phyloP scores from a whole-genome alignment of 495 filamentous ascomycete genomes.

The Penicillium longicatenatum region DNA sequence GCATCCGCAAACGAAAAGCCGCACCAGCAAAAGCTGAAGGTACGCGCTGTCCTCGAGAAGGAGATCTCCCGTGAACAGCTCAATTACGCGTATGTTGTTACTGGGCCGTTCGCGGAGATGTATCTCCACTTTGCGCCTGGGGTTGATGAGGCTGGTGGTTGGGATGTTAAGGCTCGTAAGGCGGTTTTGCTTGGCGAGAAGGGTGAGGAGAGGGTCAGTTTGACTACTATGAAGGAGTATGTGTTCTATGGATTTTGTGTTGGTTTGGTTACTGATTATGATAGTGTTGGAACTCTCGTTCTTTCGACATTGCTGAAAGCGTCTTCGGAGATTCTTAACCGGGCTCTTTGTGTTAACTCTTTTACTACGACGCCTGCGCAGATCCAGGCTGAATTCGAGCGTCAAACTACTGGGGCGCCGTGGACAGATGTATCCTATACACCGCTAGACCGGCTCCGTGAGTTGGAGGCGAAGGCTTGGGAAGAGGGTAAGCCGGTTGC shows the following conservation, averaged over 20 bases:
- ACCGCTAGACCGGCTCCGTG: slow-evolving; percentile 49
- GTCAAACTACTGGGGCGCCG: slow-evolving; percentile 55
- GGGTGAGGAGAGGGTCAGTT: slow-evolving; percentile 57
- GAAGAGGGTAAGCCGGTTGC: slow-evolving; percentile 52
- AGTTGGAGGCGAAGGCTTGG: slow-evolving; percentile 59
- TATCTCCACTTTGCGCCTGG: slow-evolving; percentile 49
- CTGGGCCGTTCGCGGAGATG: slow-evolving; percentile 70
- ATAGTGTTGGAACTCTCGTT: slow-evolving; percentile 67
- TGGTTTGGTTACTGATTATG: neutral
- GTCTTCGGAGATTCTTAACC: slow-evolving; percentile 46
- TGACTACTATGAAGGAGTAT: slow-evolving; percentile 70
- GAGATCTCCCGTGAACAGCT: slow-evolving; percentile 43
- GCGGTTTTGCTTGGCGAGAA: slow-evolving; percentile 58
- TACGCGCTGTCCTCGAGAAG: slow-evolving; percentile 58
- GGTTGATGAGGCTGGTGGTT: slow-evolving; percentile 48
- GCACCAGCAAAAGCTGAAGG: slow-evolving; percentile 69
- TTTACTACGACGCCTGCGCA: slow-evolving; percentile 64
- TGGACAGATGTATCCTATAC: slow-evolving; percentile 57
- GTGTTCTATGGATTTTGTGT: slow-evolving; percentile 16
- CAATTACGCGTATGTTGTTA: slow-evolving; percentile 66
- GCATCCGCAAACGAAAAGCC: slow-evolving; percentile 62
- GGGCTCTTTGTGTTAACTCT: slow-evolving; percentile 67
- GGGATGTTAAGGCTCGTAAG: slow-evolving; percentile 54
- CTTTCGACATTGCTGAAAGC: slow-evolving; percentile 59
- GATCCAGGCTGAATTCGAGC: slow-evolving; percentile 66